Evolutionary conservation across 2,329 filamentous ascomycete genomes (phyloP).

Genomic region (Pseudonectria foliicola): DNA sequence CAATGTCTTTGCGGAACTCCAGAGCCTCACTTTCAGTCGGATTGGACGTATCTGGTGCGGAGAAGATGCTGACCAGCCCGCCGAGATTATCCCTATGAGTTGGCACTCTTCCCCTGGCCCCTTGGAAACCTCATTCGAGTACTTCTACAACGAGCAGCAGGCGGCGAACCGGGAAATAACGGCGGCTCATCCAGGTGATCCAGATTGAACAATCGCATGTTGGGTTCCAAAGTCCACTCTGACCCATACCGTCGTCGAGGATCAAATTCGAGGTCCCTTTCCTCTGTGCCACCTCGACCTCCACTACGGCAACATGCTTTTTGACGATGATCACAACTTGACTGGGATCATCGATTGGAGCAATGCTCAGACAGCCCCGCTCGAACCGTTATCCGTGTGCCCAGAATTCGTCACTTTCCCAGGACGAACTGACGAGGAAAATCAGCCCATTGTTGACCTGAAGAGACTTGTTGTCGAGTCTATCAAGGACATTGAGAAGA

Average conservation of each 20-base stretch:
- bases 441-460: slow-evolving; percentile 15
- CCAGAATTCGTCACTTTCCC: slow-evolving; percentile 27
- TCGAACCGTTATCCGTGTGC: slow-evolving; percentile 28
- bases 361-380: slow-evolving; percentile 24
- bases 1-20: neutral
- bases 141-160: slow-evolving; percentile 21
- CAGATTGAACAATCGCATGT: slow-evolving; percentile 24
- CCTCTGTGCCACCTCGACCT: slow-evolving; percentile 28
- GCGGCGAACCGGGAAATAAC: slow-evolving; percentile 16
- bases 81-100: slow-evolving; percentile 16
- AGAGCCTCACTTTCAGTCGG: slow-evolving; percentile 10
- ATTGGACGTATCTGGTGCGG: slow-evolving; percentile 22
- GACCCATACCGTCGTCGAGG: slow-evolving; percentile 22
- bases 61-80: slow-evolving; percentile 15
- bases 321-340: slow-evolving; percentile 34
- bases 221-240: slow-evolving; percentile 25
- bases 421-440: slow-evolving; percentile 16
- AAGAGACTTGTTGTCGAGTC: slow-evolving; percentile 9
- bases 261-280: slow-evolving; percentile 27
- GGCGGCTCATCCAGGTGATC: slow-evolving; percentile 14
- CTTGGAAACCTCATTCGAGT: slow-evolving; percentile 22
- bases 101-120: slow-evolving; percentile 17
- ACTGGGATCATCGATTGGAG: slow-evolving; percentile 31
- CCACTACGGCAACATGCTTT: slow-evolving; percentile 33
- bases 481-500: slow-evolving; percentile 9